phyloP scores from a whole-genome alignment of 345 rosid genomes.

The Citrus inodora region DNA sequence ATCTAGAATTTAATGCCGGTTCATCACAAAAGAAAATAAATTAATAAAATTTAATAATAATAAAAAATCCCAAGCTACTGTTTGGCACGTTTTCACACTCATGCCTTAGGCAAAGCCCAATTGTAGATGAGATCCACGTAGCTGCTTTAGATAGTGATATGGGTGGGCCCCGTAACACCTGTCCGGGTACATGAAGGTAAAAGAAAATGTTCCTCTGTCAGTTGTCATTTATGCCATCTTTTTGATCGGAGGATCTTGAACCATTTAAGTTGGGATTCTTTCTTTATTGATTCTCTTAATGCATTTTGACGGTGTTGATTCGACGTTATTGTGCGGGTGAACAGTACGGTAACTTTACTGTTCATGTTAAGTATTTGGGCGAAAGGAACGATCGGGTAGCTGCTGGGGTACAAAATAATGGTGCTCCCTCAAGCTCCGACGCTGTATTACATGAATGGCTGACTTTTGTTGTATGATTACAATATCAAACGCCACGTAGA shows the following conservation, averaged over 20 bases:
- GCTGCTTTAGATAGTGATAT: background rate
- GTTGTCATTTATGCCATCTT: background rate
- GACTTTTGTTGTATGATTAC: background rate
- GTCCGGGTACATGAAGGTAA: background rate
- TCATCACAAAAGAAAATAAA: background rate
- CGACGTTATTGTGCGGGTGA: background rate
- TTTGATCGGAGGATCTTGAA: background rate
- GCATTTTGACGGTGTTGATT: constrained; percentile 3
- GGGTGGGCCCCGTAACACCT: background rate
- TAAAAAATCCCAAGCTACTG: background rate
- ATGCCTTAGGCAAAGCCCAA: background rate
- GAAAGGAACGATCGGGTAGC: background rate
- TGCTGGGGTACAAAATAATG: background rate
- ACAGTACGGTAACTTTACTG: background rate
- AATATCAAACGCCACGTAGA: too few relatives aligned
- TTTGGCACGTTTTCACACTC: constrained; percentile 13
- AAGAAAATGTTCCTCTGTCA: background rate
- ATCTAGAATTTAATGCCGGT: background rate
- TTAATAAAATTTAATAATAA: background rate
- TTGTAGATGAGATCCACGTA: constrained; percentile 11
- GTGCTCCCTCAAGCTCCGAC: background rate
- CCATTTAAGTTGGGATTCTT: constrained; percentile 5
- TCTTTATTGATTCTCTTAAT: background rate
- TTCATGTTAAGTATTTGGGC: background rate
- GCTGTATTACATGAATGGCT: background rate